Base-by-base conservation (phyloP, 768 basidiomycete species). In the Lactarius sanguifluus region DNA sequence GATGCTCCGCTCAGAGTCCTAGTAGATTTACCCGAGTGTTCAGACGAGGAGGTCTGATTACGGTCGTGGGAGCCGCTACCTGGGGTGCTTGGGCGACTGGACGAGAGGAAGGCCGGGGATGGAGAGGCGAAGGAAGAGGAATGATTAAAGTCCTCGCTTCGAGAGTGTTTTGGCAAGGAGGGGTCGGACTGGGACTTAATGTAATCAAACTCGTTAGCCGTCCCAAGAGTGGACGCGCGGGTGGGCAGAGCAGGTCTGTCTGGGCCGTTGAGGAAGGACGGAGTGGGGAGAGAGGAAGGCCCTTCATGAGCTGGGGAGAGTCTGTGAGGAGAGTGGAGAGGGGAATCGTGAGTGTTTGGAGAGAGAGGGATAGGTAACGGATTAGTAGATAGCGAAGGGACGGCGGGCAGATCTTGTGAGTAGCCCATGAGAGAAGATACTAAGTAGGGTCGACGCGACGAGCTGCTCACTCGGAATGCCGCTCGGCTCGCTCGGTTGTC, bases 141-240 rank as follows among this genome's bases (percentile, higher is more conserved):
- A 75, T 91, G 90, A 76, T 85, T 88, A 60, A 90, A 79, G 78
- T 91, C 90, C 72, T 89, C 82, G 77, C 90, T 92, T 62, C 83
- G 86, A 65, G 88, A 79, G 73, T 88, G 85, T 65, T 83, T 72
- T 47, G 71, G 71, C 25, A 60, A 28, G 6, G 68, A 56, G 15
- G 57, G 38, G 38, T 69, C 70, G 32, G 62, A 50, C 43, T 43
- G 58, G n/a, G 66, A 75, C 66, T 73, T 81, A 78, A 79, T 81
- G 72, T 82, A 81, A 77, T 84, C 80, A 61, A 82, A 79, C 76
- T 87, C 85, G 70, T 79, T 75, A 62, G 85, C 73, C 41, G 82
- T 78, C 66, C 82, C 80, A 64, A 85, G 73, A 15, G 89, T 91
- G 63, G 88, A 87, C 6, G 89, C 83, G 78, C 89, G 84, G 45